A percentile compares a stretch with the other conserved stretches of the same genome.
phyloP scores from a whole-genome alignment of 2,329 filamentous ascomycete species.

The Aspergillus fumigatus region DNA sequence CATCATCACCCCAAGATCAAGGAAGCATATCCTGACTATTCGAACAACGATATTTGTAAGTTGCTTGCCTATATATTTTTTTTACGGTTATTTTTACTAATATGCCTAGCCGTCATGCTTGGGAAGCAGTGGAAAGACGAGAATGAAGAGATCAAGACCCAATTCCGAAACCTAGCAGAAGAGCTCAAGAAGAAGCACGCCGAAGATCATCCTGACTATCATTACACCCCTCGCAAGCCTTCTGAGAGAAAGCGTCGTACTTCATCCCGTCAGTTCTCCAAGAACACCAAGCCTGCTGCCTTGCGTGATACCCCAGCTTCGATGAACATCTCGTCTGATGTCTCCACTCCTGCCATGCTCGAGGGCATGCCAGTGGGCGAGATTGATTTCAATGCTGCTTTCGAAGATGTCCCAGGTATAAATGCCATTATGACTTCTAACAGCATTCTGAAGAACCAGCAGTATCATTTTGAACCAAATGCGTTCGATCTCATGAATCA shows the following conservation, averaged over 20 bases:
- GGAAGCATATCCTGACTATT: too few relatives aligned
- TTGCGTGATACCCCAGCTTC: constrained; percentile 3
- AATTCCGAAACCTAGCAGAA: too few relatives aligned
- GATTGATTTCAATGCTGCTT: not conserved
- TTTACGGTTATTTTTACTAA: too few relatives aligned
- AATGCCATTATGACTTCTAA: not conserved
- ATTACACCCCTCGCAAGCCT: too few relatives aligned
- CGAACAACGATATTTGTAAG: too few relatives aligned
- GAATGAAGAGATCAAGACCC: too few relatives aligned
- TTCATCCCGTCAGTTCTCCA: constrained; percentile 26
- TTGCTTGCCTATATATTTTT: too few relatives aligned
- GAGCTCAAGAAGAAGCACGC: too few relatives aligned
- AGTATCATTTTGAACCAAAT: constrained; percentile 11
- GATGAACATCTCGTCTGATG: constrained; percentile 1
- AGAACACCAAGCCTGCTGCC: not conserved
- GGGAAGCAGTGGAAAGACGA: too few relatives aligned
- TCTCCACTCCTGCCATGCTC: constrained; percentile 8
- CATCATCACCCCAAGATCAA: too few relatives aligned
- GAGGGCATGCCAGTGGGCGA: constrained; percentile 1
- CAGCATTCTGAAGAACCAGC: constrained; percentile 1
- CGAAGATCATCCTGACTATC: too few relatives aligned
- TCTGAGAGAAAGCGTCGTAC: constrained; percentile 44
- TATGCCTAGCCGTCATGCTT: too few relatives aligned
- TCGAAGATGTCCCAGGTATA: not conserved
- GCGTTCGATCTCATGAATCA: constrained; percentile 18